Evolutionary conservation across 2,329 filamentous ascomycete species (phyloP), one percentile per base, ranked within the genome.

Genomic region (Trichoderma endophyticum): DNA sequence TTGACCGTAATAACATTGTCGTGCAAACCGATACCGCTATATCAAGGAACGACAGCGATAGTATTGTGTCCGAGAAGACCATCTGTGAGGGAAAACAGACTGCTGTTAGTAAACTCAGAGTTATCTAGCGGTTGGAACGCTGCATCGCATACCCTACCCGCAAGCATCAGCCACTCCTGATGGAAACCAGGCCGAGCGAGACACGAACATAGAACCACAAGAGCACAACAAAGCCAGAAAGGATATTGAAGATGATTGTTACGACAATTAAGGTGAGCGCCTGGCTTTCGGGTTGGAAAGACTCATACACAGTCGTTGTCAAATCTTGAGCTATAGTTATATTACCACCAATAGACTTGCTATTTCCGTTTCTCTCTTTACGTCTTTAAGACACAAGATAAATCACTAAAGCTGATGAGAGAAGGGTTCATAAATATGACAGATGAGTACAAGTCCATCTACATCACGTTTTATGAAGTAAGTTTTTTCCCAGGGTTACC

Each of bases 101-200:
- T 11, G 11, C 32, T 34, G 32, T 34, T 34, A 34, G 32, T 2
- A 21, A 21, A 21, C 21, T 21, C 21, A 21, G 21, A 21, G 21
- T 21, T 21, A 21, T 21, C 21, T 21, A 21, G 21, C 21, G 21
- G 21, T 21, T 21, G 21, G 21, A 21, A 21, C 21, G 21, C 21
- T 21, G 43, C 18, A 21, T 15, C 18, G 30, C 32, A 39, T 21
- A 67, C 64, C 32, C 51, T 39, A 4, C 64, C 51, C 12, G 51
- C 64, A 43, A 59, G 64, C 64, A 67, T 67, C 30, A 59, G 18
- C 51, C 32, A 67, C 36, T 67, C 24, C n/a, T 67, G 15, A 30
- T 14, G 5, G 32, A 39, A 48, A 67, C 43, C 14, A 30, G n/a
- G 32, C 32, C 11, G 6, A 39, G 51, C 9, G 64, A 43, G 5